phyloP scores from a whole-genome alignment of 768 basidiomycete species.

The Rhodocollybia butyracea region DNA sequence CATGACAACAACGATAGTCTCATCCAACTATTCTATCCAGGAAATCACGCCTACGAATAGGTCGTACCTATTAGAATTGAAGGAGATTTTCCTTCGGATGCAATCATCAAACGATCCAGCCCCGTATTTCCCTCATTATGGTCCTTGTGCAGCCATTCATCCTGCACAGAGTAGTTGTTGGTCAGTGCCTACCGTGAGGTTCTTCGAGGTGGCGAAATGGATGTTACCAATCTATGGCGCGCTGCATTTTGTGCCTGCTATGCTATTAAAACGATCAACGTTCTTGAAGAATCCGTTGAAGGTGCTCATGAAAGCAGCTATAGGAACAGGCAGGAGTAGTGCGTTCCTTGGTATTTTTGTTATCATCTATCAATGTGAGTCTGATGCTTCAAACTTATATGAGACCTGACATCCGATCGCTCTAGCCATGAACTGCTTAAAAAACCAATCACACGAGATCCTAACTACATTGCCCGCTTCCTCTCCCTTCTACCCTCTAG shows the following conservation, averaged over 20 bases:
- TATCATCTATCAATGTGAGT: conserved; percentile 74
- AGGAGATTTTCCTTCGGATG: conserved; percentile 25
- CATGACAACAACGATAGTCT: not conserved
- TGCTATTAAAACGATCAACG: conserved; percentile 73
- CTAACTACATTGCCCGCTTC: conserved; percentile 36
- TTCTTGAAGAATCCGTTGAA: conserved; percentile 64
- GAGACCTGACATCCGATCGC: not conserved
- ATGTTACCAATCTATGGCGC: conserved; percentile 85
- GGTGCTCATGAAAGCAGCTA: conserved; percentile 60
- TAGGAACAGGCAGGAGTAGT: conserved; percentile 79
- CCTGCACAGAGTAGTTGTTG: conserved; percentile 64
- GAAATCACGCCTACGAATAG: conserved; percentile 54
- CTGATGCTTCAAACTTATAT: not conserved
- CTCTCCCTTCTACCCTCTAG: conserved; percentile 23
- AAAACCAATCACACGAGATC: conserved; percentile 52
- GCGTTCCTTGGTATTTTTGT: conserved; percentile 87
- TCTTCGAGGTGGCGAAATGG: conserved; percentile 80
- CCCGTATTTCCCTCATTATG: conserved; percentile 49
- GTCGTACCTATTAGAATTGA: conserved; percentile 42
- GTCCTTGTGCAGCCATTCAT: conserved; percentile 73
- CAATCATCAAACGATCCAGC: conserved; percentile 23
- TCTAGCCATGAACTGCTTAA: conserved; percentile 63
- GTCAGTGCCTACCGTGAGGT: conserved; percentile 61
- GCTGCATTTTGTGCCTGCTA: conserved; percentile 81
- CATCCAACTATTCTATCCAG: conserved; percentile 23